These are phyloP conservation scores for Westerdykella ornata DNA, from an alignment of 2,329 filamentous ascomycete species.

Conservation along the genomic window DNA sequence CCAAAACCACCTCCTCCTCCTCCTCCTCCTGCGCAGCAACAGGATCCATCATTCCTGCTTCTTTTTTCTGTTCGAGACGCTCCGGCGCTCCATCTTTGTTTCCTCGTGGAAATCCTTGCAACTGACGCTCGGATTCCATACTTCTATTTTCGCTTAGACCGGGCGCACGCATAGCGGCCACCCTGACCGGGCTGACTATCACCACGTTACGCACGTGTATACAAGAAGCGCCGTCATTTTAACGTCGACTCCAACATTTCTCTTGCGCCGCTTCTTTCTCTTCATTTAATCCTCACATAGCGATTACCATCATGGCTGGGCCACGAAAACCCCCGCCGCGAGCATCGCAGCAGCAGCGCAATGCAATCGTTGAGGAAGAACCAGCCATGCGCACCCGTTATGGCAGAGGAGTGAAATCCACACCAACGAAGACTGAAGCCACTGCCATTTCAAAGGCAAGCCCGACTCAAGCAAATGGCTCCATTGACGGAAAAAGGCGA, in stretches of 20 bases:
- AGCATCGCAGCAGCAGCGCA: slow-evolving; percentile 26
- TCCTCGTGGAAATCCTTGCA: neutral
- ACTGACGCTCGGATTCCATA: slow-evolving; percentile 8
- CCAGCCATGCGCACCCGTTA: slow-evolving; percentile 29
- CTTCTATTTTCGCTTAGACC: slow-evolving; percentile 16
- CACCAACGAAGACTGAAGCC: slow-evolving; percentile 21
- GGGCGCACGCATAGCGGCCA: slow-evolving; percentile 5
- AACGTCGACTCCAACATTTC: slow-evolving; percentile 11
- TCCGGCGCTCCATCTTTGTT: neutral
- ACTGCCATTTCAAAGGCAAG: neutral
- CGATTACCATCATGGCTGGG: slow-evolving; percentile 17
- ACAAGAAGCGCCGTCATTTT: neutral
- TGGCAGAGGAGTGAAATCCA: slow-evolving; percentile 28
- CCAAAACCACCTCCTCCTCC: slow-evolving; percentile 20
- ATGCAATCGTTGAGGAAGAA: slow-evolving; percentile 26
- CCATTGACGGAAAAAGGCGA: neutral
- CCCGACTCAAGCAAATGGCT: neutral
- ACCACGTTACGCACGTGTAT: slow-evolving; percentile 13
- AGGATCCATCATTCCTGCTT: slow-evolving; percentile 6
- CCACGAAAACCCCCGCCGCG: slow-evolving; percentile 23
- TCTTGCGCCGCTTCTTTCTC: slow-evolving; percentile 6
- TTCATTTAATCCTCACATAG: neutral
- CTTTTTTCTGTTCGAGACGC: slow-evolving; percentile 2
- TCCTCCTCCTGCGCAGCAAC: slow-evolving; percentile 10
- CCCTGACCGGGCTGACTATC: too few relatives aligned